Base-by-base conservation (phyloP, 306 rosid genomes). In the Malus sylvestris region DNA sequence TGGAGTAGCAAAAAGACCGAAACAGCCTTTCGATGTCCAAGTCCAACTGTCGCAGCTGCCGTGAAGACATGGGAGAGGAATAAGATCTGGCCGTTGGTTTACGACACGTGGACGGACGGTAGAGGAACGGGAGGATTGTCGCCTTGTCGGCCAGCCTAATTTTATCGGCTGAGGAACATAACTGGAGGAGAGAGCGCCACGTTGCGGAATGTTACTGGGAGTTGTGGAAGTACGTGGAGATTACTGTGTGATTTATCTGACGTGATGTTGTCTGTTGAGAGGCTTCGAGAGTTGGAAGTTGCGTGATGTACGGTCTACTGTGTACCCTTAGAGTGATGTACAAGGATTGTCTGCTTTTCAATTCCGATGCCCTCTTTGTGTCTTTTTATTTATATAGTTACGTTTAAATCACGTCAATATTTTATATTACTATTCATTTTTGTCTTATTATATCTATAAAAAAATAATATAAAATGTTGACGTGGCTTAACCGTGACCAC, bases 111-210 rank as follows among this genome's bases (percentile, higher is more conserved):
- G 86, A 83, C 86, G 84, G 80, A 53, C 12, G 81, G 68, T 78
- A 68, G 25, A 14, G 32, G 81, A 64, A 76, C 60, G 16, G n/a
- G 81, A 33, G n/a, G 81, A 29, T 81, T 55, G 85, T 80, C 84
- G 72, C 52, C 44, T 74, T 89, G 97, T 91, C 91, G 91, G 91
- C 93, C 87, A 88, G 78, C 77, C 80, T 76, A 25, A 19, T 59
- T 38, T 40, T 30, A 25, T 10, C 15, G 46, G 60, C 32, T 19
- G 16, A 12, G 27, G 15, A 20, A 2, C n/a, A 23, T 9, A 10
- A 46, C 13, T 70, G 84, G 84, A 40, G 29, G 58, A 65, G 55
- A 15, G 61, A 2, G 53, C 3, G 73, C 94, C 97, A 91, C 94
- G 94, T 88, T 51, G 59, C 69, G 2, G 2, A 16, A 18, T 73